phyloP scores from a whole-genome alignment of 352 stramenopile species.

The Elongisporangium anandrum region DNA sequence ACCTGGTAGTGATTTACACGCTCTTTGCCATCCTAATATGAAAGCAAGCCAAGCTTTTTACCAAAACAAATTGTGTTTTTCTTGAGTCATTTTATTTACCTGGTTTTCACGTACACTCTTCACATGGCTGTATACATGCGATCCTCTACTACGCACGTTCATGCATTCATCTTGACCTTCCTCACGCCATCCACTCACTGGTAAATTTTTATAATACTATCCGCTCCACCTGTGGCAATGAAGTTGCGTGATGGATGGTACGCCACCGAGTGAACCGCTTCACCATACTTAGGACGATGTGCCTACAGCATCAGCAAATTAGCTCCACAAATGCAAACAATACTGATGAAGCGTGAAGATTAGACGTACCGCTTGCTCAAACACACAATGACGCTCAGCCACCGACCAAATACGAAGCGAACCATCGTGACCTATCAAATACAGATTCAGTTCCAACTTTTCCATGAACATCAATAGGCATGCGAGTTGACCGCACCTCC shows the following conservation, averaged over 20 bases:
- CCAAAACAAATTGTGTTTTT: background rate
- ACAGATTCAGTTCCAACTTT: background rate
- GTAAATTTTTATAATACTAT: slow-evolving; percentile 87
- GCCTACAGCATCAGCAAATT: slow-evolving; percentile 23
- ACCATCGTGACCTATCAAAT: slow-evolving; percentile 61
- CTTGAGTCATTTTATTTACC: slow-evolving; percentile 4
- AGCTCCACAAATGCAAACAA: too few species aligned
- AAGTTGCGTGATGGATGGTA: slow-evolving; percentile 82
- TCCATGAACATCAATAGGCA: background rate
- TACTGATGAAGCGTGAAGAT: background rate
- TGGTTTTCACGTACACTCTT: background rate
- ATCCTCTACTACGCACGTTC: background rate
- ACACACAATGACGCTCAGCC: slow-evolving; percentile 78
- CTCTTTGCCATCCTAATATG: slow-evolving; percentile 11
- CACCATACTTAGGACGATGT: slow-evolving; percentile 76
- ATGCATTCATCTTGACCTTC: background rate
- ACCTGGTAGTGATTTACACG: slow-evolving; percentile 3
- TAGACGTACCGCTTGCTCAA: slow-evolving; percentile 70
- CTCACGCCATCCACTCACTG: slow-evolving; percentile 35
- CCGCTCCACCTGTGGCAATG: slow-evolving; percentile 70
- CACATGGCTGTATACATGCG: background rate
- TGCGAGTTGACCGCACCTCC: slow-evolving; percentile 34
- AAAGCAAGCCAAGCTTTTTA: slow-evolving; percentile 18
- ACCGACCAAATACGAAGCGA: slow-evolving; percentile 83
- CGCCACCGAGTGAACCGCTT: slow-evolving; percentile 69